A percentile compares a stretch with the other conserved stretches of the same genome.
These are phyloP conservation scores for Cordyceps pruinosa DNA, from an alignment of 2,329 filamentous ascomycete species.

Conservation along the genomic window DNA sequence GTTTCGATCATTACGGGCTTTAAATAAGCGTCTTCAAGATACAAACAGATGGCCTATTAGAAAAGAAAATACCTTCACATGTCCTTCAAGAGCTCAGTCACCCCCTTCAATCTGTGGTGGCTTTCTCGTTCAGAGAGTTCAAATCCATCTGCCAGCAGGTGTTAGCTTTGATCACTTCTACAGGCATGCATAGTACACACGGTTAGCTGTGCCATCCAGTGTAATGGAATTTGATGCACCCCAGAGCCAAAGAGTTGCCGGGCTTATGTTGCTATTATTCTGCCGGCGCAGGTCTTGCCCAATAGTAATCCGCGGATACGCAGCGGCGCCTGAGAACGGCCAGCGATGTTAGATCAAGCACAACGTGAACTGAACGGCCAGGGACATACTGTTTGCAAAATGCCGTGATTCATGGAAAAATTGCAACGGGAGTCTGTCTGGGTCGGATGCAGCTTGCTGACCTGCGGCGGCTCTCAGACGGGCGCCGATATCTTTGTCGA, in stretches of 20 bases:
- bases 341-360: neutral
- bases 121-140: neutral
- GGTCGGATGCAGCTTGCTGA: constrained; percentile 5
- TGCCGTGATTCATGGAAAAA: constrained; percentile 12
- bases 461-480: constrained; percentile 9
- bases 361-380: neutral
- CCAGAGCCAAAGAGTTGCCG: constrained; percentile 17
- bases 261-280: constrained; percentile 11
- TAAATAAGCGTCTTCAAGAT: no score
- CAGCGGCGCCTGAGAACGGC: neutral
- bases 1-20: no score
- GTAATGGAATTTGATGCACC: constrained; percentile 16
- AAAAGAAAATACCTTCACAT: neutral
- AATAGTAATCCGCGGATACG: constrained; percentile 16
- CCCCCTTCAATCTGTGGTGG: neutral
- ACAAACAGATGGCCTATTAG: no score
- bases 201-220: constrained; percentile 15
- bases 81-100: neutral
- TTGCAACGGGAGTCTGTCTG: constrained; percentile 9
- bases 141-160: neutral
- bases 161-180: neutral
- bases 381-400: constrained; percentile 11
- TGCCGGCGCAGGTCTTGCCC: constrained; percentile 13
- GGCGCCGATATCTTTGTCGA: constrained; percentile 12
- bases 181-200: constrained; percentile 7